Conservation (phyloP, 1,284 basidiomycete genomes). For the Marasmius sp. region DNA sequence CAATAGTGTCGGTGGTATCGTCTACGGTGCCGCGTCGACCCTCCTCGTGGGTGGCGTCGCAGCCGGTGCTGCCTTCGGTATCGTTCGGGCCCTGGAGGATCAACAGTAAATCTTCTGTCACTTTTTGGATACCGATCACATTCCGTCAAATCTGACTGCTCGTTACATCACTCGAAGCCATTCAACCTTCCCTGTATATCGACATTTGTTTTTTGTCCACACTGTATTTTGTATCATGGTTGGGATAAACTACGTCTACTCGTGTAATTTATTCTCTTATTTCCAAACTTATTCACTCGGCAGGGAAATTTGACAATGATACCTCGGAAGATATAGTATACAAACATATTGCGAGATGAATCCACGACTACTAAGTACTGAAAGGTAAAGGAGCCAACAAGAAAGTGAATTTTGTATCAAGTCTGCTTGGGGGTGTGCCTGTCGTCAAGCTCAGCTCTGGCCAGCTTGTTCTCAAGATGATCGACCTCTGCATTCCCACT, state of each 20-base stretch:
- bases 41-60: constrained; percentile 88
- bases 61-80: constrained; percentile 84
- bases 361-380: background rate
- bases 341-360: background rate
- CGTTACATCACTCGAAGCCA: background rate
- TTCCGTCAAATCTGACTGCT: background rate
- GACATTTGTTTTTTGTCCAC: too few species aligned
- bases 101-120: background rate
- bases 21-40: constrained; percentile 90
- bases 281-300: too few species aligned
- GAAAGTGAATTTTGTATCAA: background rate
- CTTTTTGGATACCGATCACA: background rate
- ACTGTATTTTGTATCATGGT: too few species aligned
- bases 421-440: background rate
- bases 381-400: background rate
- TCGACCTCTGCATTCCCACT: background rate
- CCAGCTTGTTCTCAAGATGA: constrained; percentile 2
- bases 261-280: too few species aligned
- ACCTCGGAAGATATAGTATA: too few species aligned
- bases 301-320: too few species aligned
- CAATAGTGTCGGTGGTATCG: constrained; percentile 16
- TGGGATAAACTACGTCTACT: too few species aligned
- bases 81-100: constrained; percentile 76
- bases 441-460: background rate
- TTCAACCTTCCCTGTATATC: background rate